Evolutionary conservation across 2,329 filamentous ascomycete species (phyloP).

Genomic region (Aspergillus fijiensis): DNA sequence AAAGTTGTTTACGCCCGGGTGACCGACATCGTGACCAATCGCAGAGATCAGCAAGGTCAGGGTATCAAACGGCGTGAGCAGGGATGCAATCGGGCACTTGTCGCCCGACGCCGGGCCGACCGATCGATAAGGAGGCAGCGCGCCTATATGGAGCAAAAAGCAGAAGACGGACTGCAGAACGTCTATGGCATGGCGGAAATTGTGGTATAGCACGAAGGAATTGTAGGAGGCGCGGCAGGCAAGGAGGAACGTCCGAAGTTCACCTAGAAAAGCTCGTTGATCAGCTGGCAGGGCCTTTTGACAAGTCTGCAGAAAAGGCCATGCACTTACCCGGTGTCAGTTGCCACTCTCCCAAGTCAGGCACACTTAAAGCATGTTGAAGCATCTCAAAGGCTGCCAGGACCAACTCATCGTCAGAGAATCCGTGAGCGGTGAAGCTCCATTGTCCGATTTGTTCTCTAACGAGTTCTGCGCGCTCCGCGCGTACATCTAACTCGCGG

Average conservation of each 20-base stretch:
- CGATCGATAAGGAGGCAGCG: constrained; percentile 65
- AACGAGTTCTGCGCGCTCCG: constrained; percentile 65
- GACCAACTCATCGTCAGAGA: constrained; percentile 85
- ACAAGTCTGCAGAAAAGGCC: background rate
- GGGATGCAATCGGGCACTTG: constrained; percentile 66
- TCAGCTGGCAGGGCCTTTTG: background rate
- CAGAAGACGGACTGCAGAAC: constrained; percentile 91
- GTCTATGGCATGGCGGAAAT: constrained; percentile 95
- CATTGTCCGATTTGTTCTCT: constrained; percentile 71
- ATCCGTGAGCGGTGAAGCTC: constrained; percentile 87
- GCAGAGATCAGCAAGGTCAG: constrained; percentile 87
- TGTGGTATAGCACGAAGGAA: constrained; percentile 93
- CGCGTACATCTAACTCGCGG: constrained; percentile 64
- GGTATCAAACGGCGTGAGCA: constrained; percentile 84
- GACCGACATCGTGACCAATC: constrained; percentile 97
- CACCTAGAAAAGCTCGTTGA: constrained; percentile 53
- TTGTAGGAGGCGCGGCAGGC: constrained; percentile 95
- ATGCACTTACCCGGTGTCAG: constrained; percentile 78
- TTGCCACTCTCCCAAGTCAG: constrained; percentile 77
- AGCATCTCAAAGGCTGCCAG: constrained; percentile 86
- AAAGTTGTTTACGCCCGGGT: constrained; percentile 96
- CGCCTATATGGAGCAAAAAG: constrained; percentile 79
- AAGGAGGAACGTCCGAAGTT: constrained; percentile 80
- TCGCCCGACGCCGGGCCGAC: constrained; percentile 32
- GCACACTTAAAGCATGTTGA: constrained; percentile 78